Conservation (phyloP, 2,329 filamentous ascomycete genomes). For the Fusarium algeriense region DNA sequence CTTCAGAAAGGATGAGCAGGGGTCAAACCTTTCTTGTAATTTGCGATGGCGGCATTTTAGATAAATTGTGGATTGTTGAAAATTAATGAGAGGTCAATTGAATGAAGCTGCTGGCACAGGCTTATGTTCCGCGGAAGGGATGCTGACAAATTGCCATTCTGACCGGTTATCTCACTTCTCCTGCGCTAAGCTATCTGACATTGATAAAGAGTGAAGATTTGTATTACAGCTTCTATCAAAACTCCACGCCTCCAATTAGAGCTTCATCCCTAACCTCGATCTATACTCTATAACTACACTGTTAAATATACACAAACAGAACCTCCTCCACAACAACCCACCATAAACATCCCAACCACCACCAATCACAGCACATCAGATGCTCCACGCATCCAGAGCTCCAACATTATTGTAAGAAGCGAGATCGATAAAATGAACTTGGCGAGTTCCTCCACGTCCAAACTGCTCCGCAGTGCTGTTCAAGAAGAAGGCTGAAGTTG, state of each 20-base stretch:
- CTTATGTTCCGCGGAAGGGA: constrained; percentile 6
- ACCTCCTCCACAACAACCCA: neutral
- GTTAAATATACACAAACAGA: rapidly evolving
- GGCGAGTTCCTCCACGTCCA: neutral
- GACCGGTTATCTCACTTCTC: neutral
- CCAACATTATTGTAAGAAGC: neutral
- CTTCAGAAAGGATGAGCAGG: rapidly evolving
- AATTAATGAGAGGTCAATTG: too few relatives aligned
- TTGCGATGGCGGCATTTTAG: neutral
- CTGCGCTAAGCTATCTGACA: rapidly evolving
- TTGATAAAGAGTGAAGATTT: rapidly evolving
- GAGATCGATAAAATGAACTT: neutral
- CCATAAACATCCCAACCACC: too few relatives aligned
- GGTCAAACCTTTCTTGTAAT: neutral
- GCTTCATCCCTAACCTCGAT: too few relatives aligned
- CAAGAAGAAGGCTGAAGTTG: neutral
- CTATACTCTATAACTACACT: too few relatives aligned
- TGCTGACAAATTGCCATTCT: neutral
- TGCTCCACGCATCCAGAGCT: neutral
- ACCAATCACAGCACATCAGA: neutral
- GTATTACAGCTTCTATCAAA: too few relatives aligned
- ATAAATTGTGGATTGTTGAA: neutral
- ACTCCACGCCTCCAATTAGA: too few relatives aligned
- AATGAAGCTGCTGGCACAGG: neutral
- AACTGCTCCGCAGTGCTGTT: neutral